Evolutionary conservation across 163 green algal genomes (phyloP).

Genomic region (Trebouxiophyceae sp.): DNA sequence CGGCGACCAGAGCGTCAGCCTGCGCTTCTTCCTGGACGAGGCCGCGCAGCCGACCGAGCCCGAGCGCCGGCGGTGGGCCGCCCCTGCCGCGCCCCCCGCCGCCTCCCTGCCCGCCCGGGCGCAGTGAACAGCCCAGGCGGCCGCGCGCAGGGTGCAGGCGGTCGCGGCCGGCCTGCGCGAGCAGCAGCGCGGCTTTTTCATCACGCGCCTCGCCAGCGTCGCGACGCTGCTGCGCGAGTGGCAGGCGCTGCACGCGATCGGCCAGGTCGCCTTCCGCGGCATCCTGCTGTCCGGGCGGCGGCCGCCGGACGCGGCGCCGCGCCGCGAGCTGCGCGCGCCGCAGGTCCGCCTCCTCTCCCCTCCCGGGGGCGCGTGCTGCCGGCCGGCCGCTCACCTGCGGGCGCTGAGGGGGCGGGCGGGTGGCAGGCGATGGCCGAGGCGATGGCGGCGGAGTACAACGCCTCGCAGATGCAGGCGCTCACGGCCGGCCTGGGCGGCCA

Average conservation of each 20-base stretch:
- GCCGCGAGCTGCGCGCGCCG: too few relatives aligned
- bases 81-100: too few relatives aligned
- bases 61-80: too few relatives aligned
- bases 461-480: conserved; percentile 58
- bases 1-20: conserved; percentile 38
- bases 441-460: conserved; percentile 73
- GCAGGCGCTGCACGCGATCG: conserved; percentile 64
- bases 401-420: too few relatives aligned
- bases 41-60: conserved; percentile 42
- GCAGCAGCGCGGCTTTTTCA: conserved; percentile 44
- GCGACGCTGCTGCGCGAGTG: conserved; percentile 85
- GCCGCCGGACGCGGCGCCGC: too few relatives aligned
- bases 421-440: conserved; percentile 38
- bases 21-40: conserved; percentile 57
- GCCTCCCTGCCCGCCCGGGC: too few relatives aligned
- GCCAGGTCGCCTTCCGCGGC: conserved; percentile 59
- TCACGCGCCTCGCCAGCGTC: conserved; percentile 71
- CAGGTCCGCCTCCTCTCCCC: not conserved
- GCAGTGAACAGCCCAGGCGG: too few relatives aligned
- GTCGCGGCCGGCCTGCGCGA: conserved; percentile 19
- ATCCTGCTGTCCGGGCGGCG: conserved; percentile 41
- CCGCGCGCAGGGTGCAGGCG: conserved; percentile 21
- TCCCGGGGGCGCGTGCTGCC: too few relatives aligned
- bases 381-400: not conserved
- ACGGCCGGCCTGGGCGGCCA: conserved; percentile 56